These are phyloP conservation scores for Comarum palustre DNA, from an alignment of 306 rosid species.

Conservation along the genomic window DNA sequence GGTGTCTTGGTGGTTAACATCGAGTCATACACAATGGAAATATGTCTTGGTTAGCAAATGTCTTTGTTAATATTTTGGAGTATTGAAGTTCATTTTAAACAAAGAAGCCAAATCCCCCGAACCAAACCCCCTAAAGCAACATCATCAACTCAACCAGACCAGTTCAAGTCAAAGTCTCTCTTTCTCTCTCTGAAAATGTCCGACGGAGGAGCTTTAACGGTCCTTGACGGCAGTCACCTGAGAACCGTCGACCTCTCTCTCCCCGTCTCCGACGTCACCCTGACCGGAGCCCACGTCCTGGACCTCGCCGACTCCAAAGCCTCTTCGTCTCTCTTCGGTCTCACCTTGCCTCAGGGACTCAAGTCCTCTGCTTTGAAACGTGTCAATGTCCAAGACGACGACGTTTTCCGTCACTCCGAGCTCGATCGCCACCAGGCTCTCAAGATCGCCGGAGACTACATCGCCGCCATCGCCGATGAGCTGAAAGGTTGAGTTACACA, in stretches of 20 bases:
- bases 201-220: constrained; percentile 43
- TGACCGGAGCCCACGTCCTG: constrained; percentile 61
- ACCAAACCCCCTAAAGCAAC: no score
- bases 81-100: no score
- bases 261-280: constrained; percentile 20
- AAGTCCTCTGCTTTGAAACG: constrained; percentile 52
- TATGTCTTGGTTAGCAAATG: no score
- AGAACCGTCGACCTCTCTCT: constrained; percentile 41
- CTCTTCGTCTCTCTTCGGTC: constrained; percentile 56
- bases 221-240: constrained; percentile 69
- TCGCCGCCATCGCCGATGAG: constrained; percentile 75
- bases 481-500: constrained; percentile 46
- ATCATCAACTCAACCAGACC: not conserved
- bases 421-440: constrained; percentile 47
- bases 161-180: constrained; percentile 14
- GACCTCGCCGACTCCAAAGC: constrained; percentile 57
- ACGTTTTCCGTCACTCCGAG: constrained; percentile 31
- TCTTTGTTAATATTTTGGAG: no score
- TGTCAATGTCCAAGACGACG: constrained; percentile 28
- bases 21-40: no score
- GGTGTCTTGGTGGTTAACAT: not conserved
- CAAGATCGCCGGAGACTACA: constrained; percentile 41
- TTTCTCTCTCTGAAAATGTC: constrained; percentile 55
- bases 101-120: no score
- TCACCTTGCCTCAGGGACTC: constrained; percentile 57